phyloP scores from a whole-genome alignment of 2,329 filamentous ascomycete species.

The Botrytis galanthina region DNA sequence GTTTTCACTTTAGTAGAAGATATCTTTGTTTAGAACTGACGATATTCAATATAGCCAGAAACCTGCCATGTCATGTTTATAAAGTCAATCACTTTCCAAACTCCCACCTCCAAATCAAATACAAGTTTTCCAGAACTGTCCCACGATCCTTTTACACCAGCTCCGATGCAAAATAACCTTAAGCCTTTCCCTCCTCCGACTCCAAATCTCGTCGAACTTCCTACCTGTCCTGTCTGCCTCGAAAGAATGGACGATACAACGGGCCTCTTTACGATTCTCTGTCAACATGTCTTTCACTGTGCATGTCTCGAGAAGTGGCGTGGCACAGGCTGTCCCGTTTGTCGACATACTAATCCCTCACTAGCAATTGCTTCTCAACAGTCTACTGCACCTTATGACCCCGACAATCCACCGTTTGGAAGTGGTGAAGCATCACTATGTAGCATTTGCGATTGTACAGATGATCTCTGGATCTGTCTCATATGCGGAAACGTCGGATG shows the following conservation, averaged over 20 bases:
- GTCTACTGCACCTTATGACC: constrained; percentile 41
- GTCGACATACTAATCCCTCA: constrained; percentile 75
- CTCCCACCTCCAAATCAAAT: constrained; percentile 31
- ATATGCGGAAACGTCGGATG: constrained; percentile 93
- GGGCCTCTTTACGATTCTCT: constrained; percentile 90
- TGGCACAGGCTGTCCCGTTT: constrained; percentile 90
- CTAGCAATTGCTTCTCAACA: constrained; percentile 37
- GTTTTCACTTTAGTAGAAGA: constrained; percentile 33
- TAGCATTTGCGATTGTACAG: constrained; percentile 72
- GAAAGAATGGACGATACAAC: constrained; percentile 99
- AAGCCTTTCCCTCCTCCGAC: constrained; percentile 67
- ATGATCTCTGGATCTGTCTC: constrained; percentile 92
- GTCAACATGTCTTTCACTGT: constrained; percentile 97
- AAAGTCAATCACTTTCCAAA: constrained; percentile 81
- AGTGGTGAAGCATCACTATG: constrained; percentile 68
- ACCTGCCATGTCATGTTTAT: constrained; percentile 95
- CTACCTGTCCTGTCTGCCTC: constrained; percentile 92
- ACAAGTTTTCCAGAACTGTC: constrained; percentile 57
- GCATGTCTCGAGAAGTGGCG: constrained; percentile 96
- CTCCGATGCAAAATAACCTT: constrained; percentile 42
- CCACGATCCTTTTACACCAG: constrained; percentile 64
- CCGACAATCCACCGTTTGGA: constrained; percentile 57
- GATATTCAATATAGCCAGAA: constrained; percentile 61
- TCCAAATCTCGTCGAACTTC: constrained; percentile 82
- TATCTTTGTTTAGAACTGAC: constrained; percentile 9